Conservation (phyloP, 2,329 filamentous ascomycete species). For the Fusarium pseudoanthophilum region DNA sequence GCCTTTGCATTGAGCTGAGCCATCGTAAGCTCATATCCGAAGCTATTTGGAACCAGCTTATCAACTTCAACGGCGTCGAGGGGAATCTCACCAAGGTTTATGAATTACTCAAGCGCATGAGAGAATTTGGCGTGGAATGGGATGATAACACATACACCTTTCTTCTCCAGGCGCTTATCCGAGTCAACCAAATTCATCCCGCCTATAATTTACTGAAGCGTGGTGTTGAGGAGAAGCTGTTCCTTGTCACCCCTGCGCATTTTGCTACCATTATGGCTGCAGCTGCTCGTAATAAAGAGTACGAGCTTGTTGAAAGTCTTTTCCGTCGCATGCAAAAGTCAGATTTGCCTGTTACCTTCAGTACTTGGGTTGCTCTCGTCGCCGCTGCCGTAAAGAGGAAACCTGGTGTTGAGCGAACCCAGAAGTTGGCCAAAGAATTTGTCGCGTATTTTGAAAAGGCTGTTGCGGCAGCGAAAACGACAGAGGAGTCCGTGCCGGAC, state of each 20-base stretch:
- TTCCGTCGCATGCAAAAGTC: slow-evolving; percentile 56
- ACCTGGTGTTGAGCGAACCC: slow-evolving; percentile 40
- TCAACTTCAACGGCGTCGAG: slow-evolving; percentile 74
- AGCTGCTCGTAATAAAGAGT: slow-evolving; percentile 59
- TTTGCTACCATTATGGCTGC: slow-evolving; percentile 65
- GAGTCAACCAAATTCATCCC: slow-evolving; percentile 60
- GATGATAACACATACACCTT: slow-evolving; percentile 61
- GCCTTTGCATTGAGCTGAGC: slow-evolving; percentile 61
- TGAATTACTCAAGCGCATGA: slow-evolving; percentile 61
- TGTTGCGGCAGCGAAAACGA: slow-evolving; percentile 12
- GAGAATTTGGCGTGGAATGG: slow-evolving; percentile 57
- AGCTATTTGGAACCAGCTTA: slow-evolving; percentile 80
- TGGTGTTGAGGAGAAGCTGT: slow-evolving; percentile 56
- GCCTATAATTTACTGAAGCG: slow-evolving; percentile 61
- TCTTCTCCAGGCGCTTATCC: slow-evolving; percentile 60
- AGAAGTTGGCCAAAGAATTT: slow-evolving; percentile 44
- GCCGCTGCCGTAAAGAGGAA: slow-evolving; percentile 46
- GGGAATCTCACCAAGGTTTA: slow-evolving; percentile 64
- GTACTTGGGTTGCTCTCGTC: slow-evolving; percentile 56
- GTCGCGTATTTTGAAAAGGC: slow-evolving; percentile 45
- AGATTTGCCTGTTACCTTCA: slow-evolving; percentile 56
- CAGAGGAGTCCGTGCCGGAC: background rate
- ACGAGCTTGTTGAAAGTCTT: slow-evolving; percentile 55
- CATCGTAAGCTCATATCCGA: slow-evolving; percentile 63
- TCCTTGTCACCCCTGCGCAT: slow-evolving; percentile 60